Base-by-base conservation (phyloP, 352 stramenopile species). In the Globisporangium spiculum region DNA sequence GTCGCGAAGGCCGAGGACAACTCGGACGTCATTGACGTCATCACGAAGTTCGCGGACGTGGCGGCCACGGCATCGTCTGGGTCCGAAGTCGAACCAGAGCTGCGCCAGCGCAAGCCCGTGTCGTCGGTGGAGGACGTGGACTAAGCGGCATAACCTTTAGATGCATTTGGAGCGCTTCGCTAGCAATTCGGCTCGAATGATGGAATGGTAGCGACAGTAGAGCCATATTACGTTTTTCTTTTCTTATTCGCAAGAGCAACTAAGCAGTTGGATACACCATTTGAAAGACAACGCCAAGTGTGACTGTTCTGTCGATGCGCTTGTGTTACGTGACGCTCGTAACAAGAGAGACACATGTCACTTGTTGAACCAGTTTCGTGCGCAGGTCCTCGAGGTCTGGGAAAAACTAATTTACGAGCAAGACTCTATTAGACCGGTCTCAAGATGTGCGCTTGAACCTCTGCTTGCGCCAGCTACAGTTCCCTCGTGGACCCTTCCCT, bases 111-210 rank as follows among this genome's bases (percentile, higher is more conserved):
- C 41, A 91, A 91, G 75, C 67, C 65, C 27, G 66, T 63, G 32
- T 82, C 83, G 69, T 78, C 83, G 22, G 80, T 93, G 55, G 85
- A 93, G 72, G 85, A 93, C 65, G 83, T 93, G 60, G 85, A 93
- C 72, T 93, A 93, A 57, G 9, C 41, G 38, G 16, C 18, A 8
- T 27, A 56, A 26, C 50, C 24, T 55, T 48, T 64, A 60, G 56
- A 60, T 69, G 63, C 63, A 54, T 65, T 41, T 56, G 27, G 54
- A 60, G 54, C 54, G 41, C 54, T 34, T 41, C 16, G 54, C 26
- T 44, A n/a, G 26, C 27, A 24, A 18, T 6, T 26, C 7, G 12
- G 24, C 44, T 50, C 44, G 44, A 50, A 10, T 10, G 44, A 50
- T 50, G 6, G 16, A 50, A 16, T 6, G 54, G 0, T 16, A 1